Evolutionary conservation across 1,139 yeast species (phyloP), one percentile per base, ranked within the genome.

Genomic region (Nadsonia commutata): DNA sequence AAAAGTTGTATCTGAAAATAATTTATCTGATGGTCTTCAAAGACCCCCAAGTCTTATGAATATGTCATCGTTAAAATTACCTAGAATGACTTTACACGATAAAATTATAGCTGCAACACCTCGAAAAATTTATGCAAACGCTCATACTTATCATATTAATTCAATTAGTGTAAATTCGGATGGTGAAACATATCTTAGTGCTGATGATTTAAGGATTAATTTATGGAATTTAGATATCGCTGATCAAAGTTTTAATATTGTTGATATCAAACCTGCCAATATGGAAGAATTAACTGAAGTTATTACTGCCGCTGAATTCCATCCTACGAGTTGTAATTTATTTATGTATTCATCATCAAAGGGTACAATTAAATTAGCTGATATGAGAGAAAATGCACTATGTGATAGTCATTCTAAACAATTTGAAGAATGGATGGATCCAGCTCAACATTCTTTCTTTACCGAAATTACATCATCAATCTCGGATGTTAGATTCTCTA

Each of bases 251-350:
- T 93, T 93, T 66, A 93, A 66, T 50, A 88, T 93, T 54, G 98
- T 93, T 48, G 98, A 93, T 64, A 93, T 93, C 56, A 88, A 93
- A 63, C 99, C 99, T 5, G 84, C 90, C 18, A 86, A 88, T 63
- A 93, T 93, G 98, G 99, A 93, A 66, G 99, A 93, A 64, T 74
- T 93, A 56, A 90, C 98, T 13, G 98, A 93, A 63, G 98, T 93
- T 44, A 90, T 93, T 52, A 93, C 99, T n/a, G 77, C 93, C 56
- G 94, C 97, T 2, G 95, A 88, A 62, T 90, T 93, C 67, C 98
- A 93, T 62, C 98, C 99, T 16, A 67, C 68, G 44, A 80, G 81
- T 60, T 93, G 99, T 68, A 90, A 90, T 62, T 69, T 83, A 57
- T 90, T 93, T 63, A 86, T 90, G 93, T 90, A 90, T 66, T 80